Percentiles rank a stretch among this genome's conserved stretches.
phyloP scores from a whole-genome alignment of 306 rosid species.

The Cicer yamashitae region DNA sequence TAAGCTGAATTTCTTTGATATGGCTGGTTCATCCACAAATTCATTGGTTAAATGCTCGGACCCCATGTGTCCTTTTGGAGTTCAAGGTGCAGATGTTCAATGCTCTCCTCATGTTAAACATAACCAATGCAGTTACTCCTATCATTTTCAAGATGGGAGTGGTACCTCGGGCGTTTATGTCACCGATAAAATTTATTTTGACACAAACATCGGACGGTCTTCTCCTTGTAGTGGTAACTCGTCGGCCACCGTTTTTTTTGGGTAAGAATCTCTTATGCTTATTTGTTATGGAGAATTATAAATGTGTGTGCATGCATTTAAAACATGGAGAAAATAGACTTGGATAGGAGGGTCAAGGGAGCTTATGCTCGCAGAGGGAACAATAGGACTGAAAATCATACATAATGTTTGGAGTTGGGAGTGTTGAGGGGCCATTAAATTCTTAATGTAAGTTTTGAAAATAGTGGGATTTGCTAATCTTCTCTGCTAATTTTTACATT shows the following conservation, averaged over 20 bases:
- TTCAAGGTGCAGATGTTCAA: conserved; percentile 62
- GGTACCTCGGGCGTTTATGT: conserved; percentile 88
- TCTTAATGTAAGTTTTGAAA: no score
- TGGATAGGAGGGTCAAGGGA: no score
- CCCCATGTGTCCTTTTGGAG: conserved; percentile 69
- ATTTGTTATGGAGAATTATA: background rate
- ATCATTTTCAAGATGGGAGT: conserved; percentile 90
- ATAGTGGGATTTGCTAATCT: conserved; percentile 8
- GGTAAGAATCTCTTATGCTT: conserved; percentile 65
- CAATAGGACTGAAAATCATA: no score
- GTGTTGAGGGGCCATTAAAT: no score
- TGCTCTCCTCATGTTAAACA: conserved; percentile 70
- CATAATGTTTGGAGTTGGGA: no score
- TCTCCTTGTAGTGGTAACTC: conserved; percentile 61
- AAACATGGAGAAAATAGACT: no score
- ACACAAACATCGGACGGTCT: conserved; percentile 81
- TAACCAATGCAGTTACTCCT: conserved; percentile 73
- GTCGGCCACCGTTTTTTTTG: conserved; percentile 77
- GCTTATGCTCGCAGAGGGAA: no score
- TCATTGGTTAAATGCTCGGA: conserved; percentile 72
- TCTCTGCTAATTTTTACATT: conserved; percentile 13
- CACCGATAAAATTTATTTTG: conserved; percentile 73
- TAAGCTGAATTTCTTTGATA: conserved; percentile 83
- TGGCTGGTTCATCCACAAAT: conserved; percentile 70
- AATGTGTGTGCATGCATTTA: background rate